Evolutionary conservation across 1,139 yeast genomes (phyloP).

Genomic region (Yamadazyma spencermartinsiae): DNA sequence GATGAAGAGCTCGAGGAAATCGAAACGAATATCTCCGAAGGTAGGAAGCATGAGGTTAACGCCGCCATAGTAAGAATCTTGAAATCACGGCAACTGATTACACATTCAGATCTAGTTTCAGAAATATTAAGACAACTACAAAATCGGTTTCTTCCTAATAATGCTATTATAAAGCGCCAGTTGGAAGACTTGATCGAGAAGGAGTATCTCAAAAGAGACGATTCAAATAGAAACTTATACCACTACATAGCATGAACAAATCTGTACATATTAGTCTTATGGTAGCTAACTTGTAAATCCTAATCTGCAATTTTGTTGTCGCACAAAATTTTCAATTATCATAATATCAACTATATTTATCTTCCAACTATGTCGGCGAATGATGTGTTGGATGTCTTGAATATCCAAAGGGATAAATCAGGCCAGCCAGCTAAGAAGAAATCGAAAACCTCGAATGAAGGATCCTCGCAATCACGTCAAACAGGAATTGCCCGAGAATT

Average conservation of each 20-base stretch:
- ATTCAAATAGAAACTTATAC: slow-evolving; percentile 59
- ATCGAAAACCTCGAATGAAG: slow-evolving; percentile 27
- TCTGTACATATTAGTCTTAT: neutral
- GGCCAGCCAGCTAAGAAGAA: slow-evolving; percentile 41
- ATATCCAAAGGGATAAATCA: slow-evolving; percentile 51
- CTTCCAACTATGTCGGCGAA: slow-evolving; percentile 44
- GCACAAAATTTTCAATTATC: slow-evolving; percentile 1
- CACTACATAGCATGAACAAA: slow-evolving; percentile 61
- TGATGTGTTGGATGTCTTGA: slow-evolving; percentile 78
- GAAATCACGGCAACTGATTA: slow-evolving; percentile 68
- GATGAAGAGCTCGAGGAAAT: slow-evolving; percentile 41
- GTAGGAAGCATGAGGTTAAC: slow-evolving; percentile 64
- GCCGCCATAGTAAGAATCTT: slow-evolving; percentile 89
- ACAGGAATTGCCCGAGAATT: slow-evolving; percentile 91
- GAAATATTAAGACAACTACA: slow-evolving; percentile 66
- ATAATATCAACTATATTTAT: neutral
- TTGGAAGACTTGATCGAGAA: slow-evolving; percentile 80
- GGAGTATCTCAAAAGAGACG: slow-evolving; percentile 79
- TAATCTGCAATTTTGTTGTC: neutral
- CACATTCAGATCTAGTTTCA: slow-evolving; percentile 64
- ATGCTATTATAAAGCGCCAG: slow-evolving; percentile 67
- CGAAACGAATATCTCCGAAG: slow-evolving; percentile 35
- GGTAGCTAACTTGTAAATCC: neutral
- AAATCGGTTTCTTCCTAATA: slow-evolving; percentile 68
- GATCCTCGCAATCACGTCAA: slow-evolving; percentile 29